These are phyloP conservation scores for Claviceps cyperi DNA, from an alignment of 2,329 filamentous ascomycete species.

Conservation along the genomic window DNA sequence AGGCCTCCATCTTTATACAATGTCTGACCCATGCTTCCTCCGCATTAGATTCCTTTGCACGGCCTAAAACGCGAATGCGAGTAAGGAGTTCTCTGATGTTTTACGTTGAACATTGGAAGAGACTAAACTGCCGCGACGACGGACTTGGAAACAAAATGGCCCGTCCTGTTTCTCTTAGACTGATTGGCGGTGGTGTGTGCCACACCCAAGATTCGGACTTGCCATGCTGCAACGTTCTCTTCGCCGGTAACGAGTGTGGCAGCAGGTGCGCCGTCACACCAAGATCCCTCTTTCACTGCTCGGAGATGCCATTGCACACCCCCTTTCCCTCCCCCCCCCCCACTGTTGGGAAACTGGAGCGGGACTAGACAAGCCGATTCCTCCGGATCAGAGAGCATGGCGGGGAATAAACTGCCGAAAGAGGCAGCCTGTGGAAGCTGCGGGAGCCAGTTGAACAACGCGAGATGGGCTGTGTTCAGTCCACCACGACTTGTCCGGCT, in stretches of 20 bases:
- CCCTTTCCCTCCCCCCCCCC: neutral
- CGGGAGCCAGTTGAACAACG: neutral
- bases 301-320: neutral
- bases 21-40: neutral
- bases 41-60: neutral
- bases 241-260: neutral
- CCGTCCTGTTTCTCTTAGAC: neutral
- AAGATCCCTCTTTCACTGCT: neutral
- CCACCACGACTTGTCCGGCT: neutral
- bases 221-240: constrained; percentile 2
- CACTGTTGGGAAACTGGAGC: no score
- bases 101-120: neutral
- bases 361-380: neutral
- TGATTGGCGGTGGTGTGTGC: neutral
- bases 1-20: constrained; percentile 1
- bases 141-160: neutral
- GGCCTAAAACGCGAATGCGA: neutral
- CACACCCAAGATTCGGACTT: neutral
- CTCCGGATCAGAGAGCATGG: neutral
- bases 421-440: neutral
- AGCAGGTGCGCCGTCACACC: constrained; percentile 1
- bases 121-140: neutral
- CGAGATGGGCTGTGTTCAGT: neutral
- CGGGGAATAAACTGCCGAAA: neutral
- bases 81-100: neutral